These are phyloP conservation scores for Volutella citrinella DNA, from an alignment of 2,329 filamentous ascomycete species.

Conservation along the genomic window DNA sequence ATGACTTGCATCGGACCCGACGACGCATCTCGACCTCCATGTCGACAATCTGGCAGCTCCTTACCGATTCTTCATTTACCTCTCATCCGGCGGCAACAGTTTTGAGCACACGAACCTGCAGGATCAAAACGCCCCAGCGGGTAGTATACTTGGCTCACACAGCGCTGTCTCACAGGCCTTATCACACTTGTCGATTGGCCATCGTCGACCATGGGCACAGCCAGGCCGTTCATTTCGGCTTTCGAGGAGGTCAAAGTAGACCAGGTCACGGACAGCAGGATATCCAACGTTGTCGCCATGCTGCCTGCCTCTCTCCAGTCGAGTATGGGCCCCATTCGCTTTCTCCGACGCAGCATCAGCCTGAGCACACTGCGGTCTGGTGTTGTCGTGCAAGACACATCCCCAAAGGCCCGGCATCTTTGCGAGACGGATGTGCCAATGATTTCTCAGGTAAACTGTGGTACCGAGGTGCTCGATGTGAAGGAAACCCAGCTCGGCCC, in stretches of 20 bases:
- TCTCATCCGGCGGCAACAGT: too few species aligned
- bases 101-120: too few species aligned
- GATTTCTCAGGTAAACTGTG: conserved; percentile 9
- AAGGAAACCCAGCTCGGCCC: conserved; percentile 2
- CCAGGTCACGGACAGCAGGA: conserved; percentile 30
- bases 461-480: conserved; percentile 13
- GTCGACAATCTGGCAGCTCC: too few species aligned
- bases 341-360: conserved; percentile 41
- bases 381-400: conserved; percentile 10
- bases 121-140: too few species aligned
- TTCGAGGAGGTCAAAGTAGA: conserved; percentile 30
- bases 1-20: too few species aligned
- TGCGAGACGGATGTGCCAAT: conserved; percentile 17
- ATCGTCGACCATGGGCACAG: too few species aligned
- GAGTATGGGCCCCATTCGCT: conserved; percentile 48
- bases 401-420: conserved; percentile 15
- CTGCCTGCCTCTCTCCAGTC: conserved; percentile 52
- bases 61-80: too few species aligned
- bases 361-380: conserved; percentile 23
- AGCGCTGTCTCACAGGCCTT: too few species aligned
- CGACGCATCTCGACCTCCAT: too few species aligned
- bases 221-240: conserved; percentile 16
- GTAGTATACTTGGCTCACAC: too few species aligned
- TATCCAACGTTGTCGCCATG: conserved; percentile 51
- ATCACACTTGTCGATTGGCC: too few species aligned